A percentile compares a stretch with the other conserved stretches of the same genome.
Conservation (phyloP, 192 early-diverging fungal species). For the Entomortierella parvispora region DNA sequence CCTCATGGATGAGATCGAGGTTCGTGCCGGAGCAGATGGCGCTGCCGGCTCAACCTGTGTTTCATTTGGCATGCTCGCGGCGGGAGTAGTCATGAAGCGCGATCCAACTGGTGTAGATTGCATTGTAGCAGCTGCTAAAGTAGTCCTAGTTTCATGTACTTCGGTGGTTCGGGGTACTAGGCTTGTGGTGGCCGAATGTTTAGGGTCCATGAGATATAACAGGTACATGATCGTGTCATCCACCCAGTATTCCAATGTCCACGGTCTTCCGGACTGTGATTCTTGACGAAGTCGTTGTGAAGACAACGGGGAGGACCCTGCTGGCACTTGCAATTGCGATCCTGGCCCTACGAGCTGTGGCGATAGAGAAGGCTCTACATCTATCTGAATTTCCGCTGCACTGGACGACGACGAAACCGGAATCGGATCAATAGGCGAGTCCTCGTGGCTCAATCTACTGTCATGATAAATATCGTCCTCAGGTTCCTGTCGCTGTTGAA, state of each 20-base stretch:
- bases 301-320: no score
- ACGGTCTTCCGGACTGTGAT: constrained; percentile 3
- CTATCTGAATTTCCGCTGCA: no score
- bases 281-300: background rate
- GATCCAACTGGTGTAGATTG: background rate
- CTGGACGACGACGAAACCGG: no score
- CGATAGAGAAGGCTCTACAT: no score
- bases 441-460: background rate
- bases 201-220: constrained; percentile 46
- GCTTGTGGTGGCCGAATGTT: constrained; percentile 12
- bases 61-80: no score
- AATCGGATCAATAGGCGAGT: background rate
- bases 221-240: constrained; percentile 34
- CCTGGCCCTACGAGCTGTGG: no score
- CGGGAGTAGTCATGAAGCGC: background rate
- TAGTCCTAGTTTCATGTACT: background rate
- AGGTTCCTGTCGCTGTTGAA: constrained; percentile 5
- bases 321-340: no score
- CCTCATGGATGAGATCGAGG: no score
- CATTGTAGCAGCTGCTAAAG: background rate
- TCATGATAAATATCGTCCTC: background rate
- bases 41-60: no score
- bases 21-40: no score
- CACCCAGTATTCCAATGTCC: constrained; percentile 47
- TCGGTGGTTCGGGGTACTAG: constrained; percentile 12